A percentile compares a stretch with the other conserved stretches of the same genome.
These are phyloP conservation scores for Selaginella tamariscina DNA, from an alignment of 75 land plant genomes.

Conservation along the genomic window DNA sequence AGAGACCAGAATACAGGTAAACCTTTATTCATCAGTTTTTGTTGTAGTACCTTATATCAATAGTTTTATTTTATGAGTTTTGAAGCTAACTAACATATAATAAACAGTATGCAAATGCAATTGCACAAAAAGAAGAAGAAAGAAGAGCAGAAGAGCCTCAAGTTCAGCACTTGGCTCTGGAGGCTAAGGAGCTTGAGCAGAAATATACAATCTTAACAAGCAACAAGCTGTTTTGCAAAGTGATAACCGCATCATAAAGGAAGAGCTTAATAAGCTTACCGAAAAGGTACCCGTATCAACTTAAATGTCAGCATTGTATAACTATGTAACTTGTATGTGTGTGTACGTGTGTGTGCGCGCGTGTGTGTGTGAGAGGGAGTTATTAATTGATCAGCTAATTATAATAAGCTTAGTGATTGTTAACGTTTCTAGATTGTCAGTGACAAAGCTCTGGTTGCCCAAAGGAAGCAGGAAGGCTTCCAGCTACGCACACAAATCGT, in stretches of 20 bases:
- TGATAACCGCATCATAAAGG: slow-evolving; percentile 22
- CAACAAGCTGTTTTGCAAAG: slow-evolving; percentile 33
- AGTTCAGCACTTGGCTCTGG: slow-evolving; percentile 42
- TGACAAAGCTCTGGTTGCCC: slow-evolving; percentile 38
- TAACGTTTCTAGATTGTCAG: slow-evolving; percentile 40
- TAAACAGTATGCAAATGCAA: slow-evolving; percentile 14
- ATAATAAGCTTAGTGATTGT: too few species aligned
- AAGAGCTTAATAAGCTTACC: slow-evolving; percentile 16
- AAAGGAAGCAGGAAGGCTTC: slow-evolving; percentile 46
- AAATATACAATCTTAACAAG: slow-evolving; percentile 39
- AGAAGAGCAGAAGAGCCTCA: slow-evolving; percentile 39
- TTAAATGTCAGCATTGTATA: too few species aligned
- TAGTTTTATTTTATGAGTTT: too few species aligned
- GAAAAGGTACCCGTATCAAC: slow-evolving; percentile 33
- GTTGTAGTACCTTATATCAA: too few species aligned
- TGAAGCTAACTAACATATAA: too few species aligned
- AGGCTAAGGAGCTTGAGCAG: slow-evolving; percentile 43
- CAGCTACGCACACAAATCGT: slow-evolving; percentile 54
- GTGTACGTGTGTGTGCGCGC: too few species aligned
- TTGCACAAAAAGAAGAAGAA: slow-evolving; percentile 31
- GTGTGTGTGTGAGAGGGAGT: too few species aligned
- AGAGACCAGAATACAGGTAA: too few species aligned
- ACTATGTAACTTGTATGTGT: too few species aligned
- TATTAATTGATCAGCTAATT: too few species aligned
- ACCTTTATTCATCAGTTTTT: too few species aligned